Evolutionary conservation across 306 rosid genomes (phyloP).

Genomic region (Prunus persica): Prunus_persica_NCBIv2 NC_034009.1:17451001-17451500

Average conservation of each 20-base stretch:
- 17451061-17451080: neutral
- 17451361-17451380: neutral
- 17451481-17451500: neutral
- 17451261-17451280: neutral
- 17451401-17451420: too few species aligned
- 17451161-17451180: neutral
- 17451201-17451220: neutral
- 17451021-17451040: constrained; percentile 8
- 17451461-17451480: neutral
- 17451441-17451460: neutral
- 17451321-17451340: neutral
- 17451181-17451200: neutral
- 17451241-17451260: neutral
- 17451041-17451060: neutral
- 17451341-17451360: neutral
- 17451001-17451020: constrained; percentile 55
- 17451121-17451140: neutral
- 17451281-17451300: neutral
- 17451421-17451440: neutral
- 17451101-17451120: neutral
- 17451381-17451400: neutral
- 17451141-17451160: neutral
- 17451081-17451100: neutral
- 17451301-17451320: neutral
- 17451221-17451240: neutral